Conservation (phyloP, 2,329 filamentous ascomycete species). For the Xylariaceae sp. region DNA sequence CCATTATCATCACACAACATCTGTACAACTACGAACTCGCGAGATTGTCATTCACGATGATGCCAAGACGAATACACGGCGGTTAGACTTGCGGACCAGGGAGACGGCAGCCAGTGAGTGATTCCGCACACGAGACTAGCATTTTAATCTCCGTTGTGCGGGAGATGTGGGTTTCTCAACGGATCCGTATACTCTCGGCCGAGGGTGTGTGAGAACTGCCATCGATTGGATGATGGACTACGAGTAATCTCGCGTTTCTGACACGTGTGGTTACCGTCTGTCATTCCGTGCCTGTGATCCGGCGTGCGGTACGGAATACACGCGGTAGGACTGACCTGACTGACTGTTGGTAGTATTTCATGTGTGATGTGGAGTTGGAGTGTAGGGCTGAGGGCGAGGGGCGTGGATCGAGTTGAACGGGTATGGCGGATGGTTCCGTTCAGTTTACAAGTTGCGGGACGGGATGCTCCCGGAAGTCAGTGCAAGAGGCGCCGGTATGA, state of each 20-base stretch:
- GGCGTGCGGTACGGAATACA: neutral
- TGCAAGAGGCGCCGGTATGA: too few relatives aligned
- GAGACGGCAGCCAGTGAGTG: neutral
- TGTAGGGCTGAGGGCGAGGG: constrained; percentile 8
- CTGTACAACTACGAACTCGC: too few relatives aligned
- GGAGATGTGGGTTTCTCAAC: neutral
- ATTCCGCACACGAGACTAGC: neutral
- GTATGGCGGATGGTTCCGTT: too few relatives aligned
- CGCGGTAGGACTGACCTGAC: neutral
- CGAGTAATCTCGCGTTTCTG: neutral
- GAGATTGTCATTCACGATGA: too few relatives aligned
- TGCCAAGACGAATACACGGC: too few relatives aligned
- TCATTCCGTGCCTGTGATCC: neutral
- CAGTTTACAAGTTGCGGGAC: too few relatives aligned
- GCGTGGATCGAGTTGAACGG: neutral
- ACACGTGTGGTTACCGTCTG: neutral
- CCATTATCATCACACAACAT: too few relatives aligned
- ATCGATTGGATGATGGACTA: too few relatives aligned
- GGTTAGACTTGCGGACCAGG: neutral
- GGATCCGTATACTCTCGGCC: neutral
- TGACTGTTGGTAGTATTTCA: too few relatives aligned
- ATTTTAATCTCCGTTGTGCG: neutral
- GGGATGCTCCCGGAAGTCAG: too few relatives aligned
- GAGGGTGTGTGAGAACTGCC: too few relatives aligned
- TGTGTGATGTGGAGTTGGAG: neutral